These are phyloP conservation scores for Nemania serpens DNA, from an alignment of 2,329 filamentous ascomycete genomes.

Conservation along the genomic window DNA sequence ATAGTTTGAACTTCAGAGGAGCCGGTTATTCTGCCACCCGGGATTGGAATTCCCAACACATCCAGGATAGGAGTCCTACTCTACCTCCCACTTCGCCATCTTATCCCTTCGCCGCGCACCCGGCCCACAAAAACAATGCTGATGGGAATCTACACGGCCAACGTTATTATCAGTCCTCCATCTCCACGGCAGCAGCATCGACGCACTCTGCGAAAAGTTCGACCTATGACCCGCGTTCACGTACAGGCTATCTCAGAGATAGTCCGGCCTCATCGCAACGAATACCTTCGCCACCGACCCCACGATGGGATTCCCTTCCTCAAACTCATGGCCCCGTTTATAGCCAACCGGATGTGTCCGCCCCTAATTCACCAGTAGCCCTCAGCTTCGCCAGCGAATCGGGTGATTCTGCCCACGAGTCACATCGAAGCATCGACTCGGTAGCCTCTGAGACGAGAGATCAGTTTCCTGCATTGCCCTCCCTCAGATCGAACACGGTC, in stretches of 20 bases:
- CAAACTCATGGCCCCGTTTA: slow-evolving; percentile 34
- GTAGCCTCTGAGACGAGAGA: slow-evolving; percentile 35
- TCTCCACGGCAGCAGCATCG: slow-evolving; percentile 20
- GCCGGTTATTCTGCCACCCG: slow-evolving; percentile 33
- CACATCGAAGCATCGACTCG: slow-evolving; percentile 30
- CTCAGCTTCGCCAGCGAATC: slow-evolving; percentile 29
- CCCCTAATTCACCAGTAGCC: slow-evolving; percentile 32
- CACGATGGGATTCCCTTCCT: slow-evolving; percentile 54
- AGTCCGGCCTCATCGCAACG: slow-evolving; percentile 24
- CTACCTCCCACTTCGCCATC: slow-evolving; percentile 22
- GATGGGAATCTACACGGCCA: slow-evolving; percentile 20
- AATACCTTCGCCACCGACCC: slow-evolving; percentile 35
- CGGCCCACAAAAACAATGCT: slow-evolving; percentile 17
- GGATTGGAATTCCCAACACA: slow-evolving; percentile 35
- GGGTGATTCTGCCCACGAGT: slow-evolving; percentile 29
- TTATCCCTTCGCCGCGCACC: slow-evolving; percentile 27
- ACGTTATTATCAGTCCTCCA: slow-evolving; percentile 24
- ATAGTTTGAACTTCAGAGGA: slow-evolving; percentile 37
- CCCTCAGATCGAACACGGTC: slow-evolving; percentile 36
- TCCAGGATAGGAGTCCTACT: slow-evolving; percentile 28
- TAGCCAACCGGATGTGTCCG: slow-evolving; percentile 33
- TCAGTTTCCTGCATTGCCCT: slow-evolving; percentile 34
- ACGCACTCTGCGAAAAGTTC: slow-evolving; percentile 24
- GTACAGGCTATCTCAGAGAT: slow-evolving; percentile 11
- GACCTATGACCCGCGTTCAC: slow-evolving; percentile 21